phyloP scores from a whole-genome alignment of 768 basidiomycete species.

The Phylloporus scabripes region DNA sequence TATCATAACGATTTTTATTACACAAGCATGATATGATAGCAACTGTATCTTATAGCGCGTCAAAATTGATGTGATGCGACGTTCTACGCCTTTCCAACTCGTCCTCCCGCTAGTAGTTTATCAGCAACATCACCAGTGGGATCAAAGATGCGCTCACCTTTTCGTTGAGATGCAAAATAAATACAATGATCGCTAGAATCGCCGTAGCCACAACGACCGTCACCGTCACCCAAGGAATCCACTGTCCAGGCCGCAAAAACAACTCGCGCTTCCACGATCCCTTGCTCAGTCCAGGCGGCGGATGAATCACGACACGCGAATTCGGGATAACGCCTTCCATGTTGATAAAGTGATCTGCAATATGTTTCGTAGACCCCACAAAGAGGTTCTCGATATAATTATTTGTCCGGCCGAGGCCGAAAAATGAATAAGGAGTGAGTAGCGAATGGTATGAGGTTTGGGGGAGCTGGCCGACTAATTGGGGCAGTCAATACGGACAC shows the following conservation, averaged over 20 bases:
- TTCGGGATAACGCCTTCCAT: slow-evolving; percentile 98
- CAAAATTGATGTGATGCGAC: slow-evolving; percentile 97
- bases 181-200: slow-evolving; percentile 73
- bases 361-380: slow-evolving; percentile 83
- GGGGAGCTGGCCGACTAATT: slow-evolving; percentile 81
- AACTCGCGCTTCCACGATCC: slow-evolving; percentile 77
- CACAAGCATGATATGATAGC: slow-evolving; percentile 6
- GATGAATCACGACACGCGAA: slow-evolving; percentile 92
- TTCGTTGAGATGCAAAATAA: slow-evolving; percentile 86
- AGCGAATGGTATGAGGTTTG: slow-evolving; percentile 91
- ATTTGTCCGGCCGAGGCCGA: slow-evolving; percentile 95
- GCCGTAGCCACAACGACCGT: slow-evolving; percentile 72
- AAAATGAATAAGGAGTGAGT: slow-evolving; percentile 89
- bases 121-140: slow-evolving; percentile 3
- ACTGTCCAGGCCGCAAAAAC: slow-evolving; percentile 90
- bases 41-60: slow-evolving; percentile 57
- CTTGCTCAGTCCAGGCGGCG: slow-evolving; percentile 50
- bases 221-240: slow-evolving; percentile 97
- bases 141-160: slow-evolving; percentile 52
- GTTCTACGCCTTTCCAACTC: slow-evolving; percentile 83
- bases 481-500: slow-evolving; percentile 1
- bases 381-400: slow-evolving; percentile 99
- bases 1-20: slow-evolving; percentile 6
- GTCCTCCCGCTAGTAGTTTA: slow-evolving; percentile 69
- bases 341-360: slow-evolving; percentile 70